Evolutionary conservation across 1,284 basidiomycete genomes (phyloP).

Genomic region (Irpex sp.): DNA sequence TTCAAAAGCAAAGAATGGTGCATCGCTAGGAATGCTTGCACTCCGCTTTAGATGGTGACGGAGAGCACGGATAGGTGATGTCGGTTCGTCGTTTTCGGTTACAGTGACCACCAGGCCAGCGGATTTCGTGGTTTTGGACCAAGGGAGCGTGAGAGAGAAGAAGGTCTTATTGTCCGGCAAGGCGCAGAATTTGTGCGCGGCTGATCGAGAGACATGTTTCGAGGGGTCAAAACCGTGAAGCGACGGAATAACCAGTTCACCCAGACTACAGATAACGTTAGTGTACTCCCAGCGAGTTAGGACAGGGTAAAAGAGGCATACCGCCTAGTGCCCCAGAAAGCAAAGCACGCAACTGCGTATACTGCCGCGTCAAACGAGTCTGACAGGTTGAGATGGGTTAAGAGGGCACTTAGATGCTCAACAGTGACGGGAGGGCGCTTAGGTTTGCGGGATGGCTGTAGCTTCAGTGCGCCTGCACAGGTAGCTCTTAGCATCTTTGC

Average conservation of each 20-base stretch:
- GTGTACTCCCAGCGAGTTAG: no score
- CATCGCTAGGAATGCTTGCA: neutral
- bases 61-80: neutral
- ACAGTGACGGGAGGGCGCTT: constrained; percentile 29
- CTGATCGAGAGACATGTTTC: neutral
- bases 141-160: neutral
- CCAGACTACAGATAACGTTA: no score
- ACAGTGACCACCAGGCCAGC: neutral
- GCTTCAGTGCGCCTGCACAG: constrained; percentile 20
- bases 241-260: neutral
- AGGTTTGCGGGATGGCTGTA: constrained; percentile 18
- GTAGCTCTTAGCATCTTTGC: constrained; percentile 16
- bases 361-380: constrained; percentile 8
- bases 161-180: neutral
- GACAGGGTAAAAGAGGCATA: no score
- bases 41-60: neutral
- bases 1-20: neutral
- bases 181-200: neutral
- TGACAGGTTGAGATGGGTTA: constrained; percentile 3
- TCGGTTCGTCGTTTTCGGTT: neutral
- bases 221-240: neutral
- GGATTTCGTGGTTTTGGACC: neutral
- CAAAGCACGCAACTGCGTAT: constrained; percentile 8
- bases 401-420: constrained; percentile 27
- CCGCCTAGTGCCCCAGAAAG: constrained; percentile 7